Evolutionary conservation across 352 stramenopile genomes (phyloP), one percentile per base, ranked within the genome.

Genomic region (Pythium grandisporangium): DNA sequence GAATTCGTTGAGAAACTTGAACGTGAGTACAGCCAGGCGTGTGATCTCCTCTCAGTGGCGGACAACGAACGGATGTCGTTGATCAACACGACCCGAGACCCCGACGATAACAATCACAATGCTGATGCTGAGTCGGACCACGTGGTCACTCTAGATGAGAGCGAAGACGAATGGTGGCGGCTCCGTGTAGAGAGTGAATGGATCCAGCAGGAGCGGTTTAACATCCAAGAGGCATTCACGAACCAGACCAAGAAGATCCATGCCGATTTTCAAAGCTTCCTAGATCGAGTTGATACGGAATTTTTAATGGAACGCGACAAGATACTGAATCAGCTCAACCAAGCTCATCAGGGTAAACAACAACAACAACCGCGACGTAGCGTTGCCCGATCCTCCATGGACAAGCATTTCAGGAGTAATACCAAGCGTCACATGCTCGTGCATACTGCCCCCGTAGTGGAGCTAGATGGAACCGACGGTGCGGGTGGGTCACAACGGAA

Each of bases 221-320:
- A 77, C 36, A 63, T 86, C 30, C 61, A 86, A 37, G 65, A 84
- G 29, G 73, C 73, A 2, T 80, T 84, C 42, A 81, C 65, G 6
- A 77, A 70, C 32, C 68, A 84, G 43, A 68, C 56, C 0, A 65
- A 64, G 27, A 71, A 77, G 39, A 55, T 81, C 11, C 63, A 81
- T 19, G 38, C 50, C 10, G 73, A 84, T 26, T 61, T 74, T 34
- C 45, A 61, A 42, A 45, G 26, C 13, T 76, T 66, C 30, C 37
- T 79, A 7, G 48, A 61, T n/a, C 57, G 72, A 35, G 47, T 79
- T 12, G 55, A 84, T n/a, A 21, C 37, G 14, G 55, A 68, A 7
- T 72, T 61, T 37, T 33, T 56, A 2, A 16, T 38, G 0, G 51
- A 80, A 29, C 58, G 65, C n/a, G 32, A 57, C 17, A 69, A 53